A percentile compares a stretch with the other conserved stretches of the same genome.
Evolutionary conservation across 768 basidiomycete species (phyloP).

Genomic region (Tulasnella calospora): DNA sequence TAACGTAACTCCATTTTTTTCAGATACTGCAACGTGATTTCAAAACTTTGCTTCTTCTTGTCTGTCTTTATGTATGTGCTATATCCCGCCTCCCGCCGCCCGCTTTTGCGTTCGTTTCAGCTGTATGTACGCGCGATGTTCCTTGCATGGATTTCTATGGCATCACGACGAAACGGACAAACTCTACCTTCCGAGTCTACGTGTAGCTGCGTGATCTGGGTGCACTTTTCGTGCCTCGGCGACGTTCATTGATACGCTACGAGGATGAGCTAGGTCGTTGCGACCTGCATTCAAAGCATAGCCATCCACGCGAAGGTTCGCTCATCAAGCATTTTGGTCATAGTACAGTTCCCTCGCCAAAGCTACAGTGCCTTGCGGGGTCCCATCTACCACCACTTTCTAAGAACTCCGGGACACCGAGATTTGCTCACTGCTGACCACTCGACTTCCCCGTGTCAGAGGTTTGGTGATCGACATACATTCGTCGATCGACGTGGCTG

Average conservation of each 20-base stretch:
- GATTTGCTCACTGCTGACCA: neutral
- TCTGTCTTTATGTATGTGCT: neutral
- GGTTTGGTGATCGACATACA: neutral
- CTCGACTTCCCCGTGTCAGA: neutral
- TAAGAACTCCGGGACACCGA: too few relatives aligned
- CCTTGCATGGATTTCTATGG: neutral
- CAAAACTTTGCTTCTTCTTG: neutral
- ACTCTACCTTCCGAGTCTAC: neutral
- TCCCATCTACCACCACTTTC: too few relatives aligned
- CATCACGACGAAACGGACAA: neutral
- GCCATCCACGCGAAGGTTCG: too few relatives aligned
- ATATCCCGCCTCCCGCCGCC: neutral
- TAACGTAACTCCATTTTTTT: neutral
- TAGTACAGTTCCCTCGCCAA: too few relatives aligned
- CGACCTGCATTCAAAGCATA: too few relatives aligned
- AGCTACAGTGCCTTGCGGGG: too few relatives aligned
- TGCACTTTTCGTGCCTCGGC: neutral
- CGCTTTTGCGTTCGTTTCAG: neutral
- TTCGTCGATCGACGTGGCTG: neutral
- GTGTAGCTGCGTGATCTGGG: neutral
- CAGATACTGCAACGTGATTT: constrained; percentile 5
- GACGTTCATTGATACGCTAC: too few relatives aligned
- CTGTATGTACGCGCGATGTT: neutral
- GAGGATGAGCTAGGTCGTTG: too few relatives aligned
- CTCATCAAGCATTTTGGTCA: too few relatives aligned